Evolutionary conservation across 225 moss, liverwort and hornwort species (phyloP).

Genomic region (Ulota crispa): DNA sequence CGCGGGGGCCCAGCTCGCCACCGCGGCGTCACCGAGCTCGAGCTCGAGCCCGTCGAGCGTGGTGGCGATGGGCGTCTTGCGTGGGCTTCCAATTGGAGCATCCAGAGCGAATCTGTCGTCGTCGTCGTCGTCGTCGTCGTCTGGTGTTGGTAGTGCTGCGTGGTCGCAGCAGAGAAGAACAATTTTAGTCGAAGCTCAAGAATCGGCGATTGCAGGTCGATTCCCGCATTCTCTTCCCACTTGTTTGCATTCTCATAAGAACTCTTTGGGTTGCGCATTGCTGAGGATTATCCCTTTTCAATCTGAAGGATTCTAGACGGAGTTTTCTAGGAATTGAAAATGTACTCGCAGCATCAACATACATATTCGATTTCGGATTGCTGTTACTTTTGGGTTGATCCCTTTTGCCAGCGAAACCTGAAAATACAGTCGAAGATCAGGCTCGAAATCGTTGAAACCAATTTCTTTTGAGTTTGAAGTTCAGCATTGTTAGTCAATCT

Average conservation of each 20-base stretch:
- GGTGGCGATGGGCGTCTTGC: constrained; percentile 32
- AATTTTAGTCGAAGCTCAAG: constrained; percentile 62
- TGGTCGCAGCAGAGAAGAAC: constrained; percentile 29
- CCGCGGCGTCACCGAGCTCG: constrained; percentile 16
- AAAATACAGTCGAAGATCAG: neutral
- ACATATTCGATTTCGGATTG: neutral
- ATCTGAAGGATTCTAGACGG: neutral
- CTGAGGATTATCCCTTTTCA: neutral
- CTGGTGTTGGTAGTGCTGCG: neutral
- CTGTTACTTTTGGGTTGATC: neutral
- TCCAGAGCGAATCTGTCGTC: constrained; percentile 17
- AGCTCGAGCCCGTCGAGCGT: constrained; percentile 16
- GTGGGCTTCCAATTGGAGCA: constrained; percentile 48
- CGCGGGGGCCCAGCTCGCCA: constrained; percentile 8
- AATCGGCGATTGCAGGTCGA: constrained; percentile 60
- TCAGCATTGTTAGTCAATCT: neutral
- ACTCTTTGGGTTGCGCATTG: neutral
- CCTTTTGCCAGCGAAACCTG: neutral
- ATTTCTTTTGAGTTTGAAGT: neutral
- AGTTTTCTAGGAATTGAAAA: neutral
- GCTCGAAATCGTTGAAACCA: neutral
- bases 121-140: neutral
- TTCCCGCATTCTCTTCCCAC: neutral
- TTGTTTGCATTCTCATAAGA: too few relatives aligned
- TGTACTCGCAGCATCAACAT: neutral